Evolutionary conservation across 352 stramenopile species (phyloP), one percentile per base, ranked within the genome.

Genomic region (Globisporangium parvum): DNA sequence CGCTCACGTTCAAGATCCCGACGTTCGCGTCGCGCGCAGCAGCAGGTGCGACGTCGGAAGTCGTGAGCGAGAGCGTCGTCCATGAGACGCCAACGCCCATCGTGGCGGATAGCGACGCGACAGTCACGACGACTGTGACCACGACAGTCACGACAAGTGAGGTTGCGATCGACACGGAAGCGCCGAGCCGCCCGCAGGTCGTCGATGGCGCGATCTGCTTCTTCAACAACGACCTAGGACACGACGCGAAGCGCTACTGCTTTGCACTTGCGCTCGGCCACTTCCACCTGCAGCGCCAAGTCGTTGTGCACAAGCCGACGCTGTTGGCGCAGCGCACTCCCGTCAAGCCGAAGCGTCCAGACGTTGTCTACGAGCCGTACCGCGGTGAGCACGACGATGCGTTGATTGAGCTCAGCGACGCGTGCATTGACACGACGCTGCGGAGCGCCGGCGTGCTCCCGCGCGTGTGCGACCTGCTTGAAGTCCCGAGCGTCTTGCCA

Each of bases 131-230:
- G 60, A 51, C 20, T 33, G 24, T 17, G 9, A 11, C 35, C 15
- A 42, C 11, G 37, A 46, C 24, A 20, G 26, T 12, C 0, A 49
- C 21, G 21, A n/a, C 14, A 20, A 46, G 26, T 24, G 47, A 6
- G 8, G 28, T 26, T 2, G 33, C 44, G 42, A 31, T 21, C 45
- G 33, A 37, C 23, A 11, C 20, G 0, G 24, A 50, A 5, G 17
- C 18, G 18, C 17, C 40, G 0, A 47, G 69, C 63, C 46, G 63
- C n/a, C 67, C 77, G 8, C 80, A 87, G 28, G 67, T 87, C 31
- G 55, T 67, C 10, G 81, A 91, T 40, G 81, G 81, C 18, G 55
- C 75, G 51, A 58, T 89, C 31, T 91, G 81, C 57, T 87, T 91
- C 33, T 88, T 70, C 54, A 82, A 91, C 57, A 63, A 64, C 3